Evolutionary conservation across 208 protist genomes (phyloP).

Genomic region (Acanthamoeba divionensis): DNA sequence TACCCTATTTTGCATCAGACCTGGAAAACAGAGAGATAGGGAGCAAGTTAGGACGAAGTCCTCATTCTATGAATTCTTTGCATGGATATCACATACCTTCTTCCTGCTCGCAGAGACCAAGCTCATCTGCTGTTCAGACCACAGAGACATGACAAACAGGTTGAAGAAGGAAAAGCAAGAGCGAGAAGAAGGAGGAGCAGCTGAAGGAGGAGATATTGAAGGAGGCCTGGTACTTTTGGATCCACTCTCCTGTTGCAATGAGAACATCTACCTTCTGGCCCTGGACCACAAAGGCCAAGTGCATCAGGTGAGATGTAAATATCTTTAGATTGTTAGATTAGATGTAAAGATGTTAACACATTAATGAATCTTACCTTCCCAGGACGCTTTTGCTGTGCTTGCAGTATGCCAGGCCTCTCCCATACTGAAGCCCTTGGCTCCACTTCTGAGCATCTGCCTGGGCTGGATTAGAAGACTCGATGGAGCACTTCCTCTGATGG

Average conservation of each 20-base stretch:
- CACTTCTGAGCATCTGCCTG: background rate
- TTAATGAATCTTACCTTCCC: background rate
- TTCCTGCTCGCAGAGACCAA: background rate
- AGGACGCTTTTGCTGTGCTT: background rate
- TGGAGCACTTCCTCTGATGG: background rate
- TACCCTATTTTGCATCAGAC: too few species aligned
- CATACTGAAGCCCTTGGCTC: background rate
- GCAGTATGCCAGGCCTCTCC: background rate
- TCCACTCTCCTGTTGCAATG: background rate
- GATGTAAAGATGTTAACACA: background rate
- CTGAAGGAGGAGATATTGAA: too few species aligned
- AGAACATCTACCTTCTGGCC: background rate
- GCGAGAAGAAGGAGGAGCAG: too few species aligned
- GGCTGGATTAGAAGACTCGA: background rate
- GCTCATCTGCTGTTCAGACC: too few species aligned
- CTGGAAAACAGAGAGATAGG: too few species aligned
- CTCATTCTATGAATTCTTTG: constrained; percentile 9
- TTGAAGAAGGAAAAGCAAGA: too few species aligned
- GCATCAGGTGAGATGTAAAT: background rate
- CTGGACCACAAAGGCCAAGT: background rate
- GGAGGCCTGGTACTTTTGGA: too few species aligned
- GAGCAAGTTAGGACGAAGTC: too few species aligned
- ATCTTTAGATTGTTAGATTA: background rate
- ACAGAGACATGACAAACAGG: too few species aligned
- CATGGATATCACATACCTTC: background rate